These are phyloP conservation scores for Globisporangium emineosum DNA, from an alignment of 352 stramenopile species.

Conservation along the genomic window DNA sequence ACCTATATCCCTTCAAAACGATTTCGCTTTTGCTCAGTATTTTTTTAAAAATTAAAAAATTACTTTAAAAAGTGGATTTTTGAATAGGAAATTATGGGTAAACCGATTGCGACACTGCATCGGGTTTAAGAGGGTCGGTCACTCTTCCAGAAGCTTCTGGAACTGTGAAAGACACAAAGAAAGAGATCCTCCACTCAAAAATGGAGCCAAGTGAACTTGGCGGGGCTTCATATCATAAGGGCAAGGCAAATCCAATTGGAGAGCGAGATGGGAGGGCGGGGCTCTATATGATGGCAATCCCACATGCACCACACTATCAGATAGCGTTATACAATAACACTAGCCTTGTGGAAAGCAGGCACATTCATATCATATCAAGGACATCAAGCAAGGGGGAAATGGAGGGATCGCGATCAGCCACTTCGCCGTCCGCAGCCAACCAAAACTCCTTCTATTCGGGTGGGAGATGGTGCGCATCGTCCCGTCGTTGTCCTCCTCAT, in stretches of 20 bases:
- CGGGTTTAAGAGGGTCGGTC: not conserved
- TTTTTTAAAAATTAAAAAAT: too few relatives aligned
- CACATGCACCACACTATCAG: not conserved
- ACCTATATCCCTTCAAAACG: too few relatives aligned
- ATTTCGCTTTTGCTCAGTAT: too few relatives aligned
- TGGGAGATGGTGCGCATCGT: not conserved
- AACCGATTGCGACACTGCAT: conserved; percentile 3
- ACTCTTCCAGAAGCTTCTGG: conserved; percentile 20
- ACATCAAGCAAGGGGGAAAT: not conserved
- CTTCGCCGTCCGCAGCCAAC: conserved; percentile 13
- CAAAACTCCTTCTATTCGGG: conserved; percentile 24
- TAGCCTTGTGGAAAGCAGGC: too few relatives aligned
- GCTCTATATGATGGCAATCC: not conserved
- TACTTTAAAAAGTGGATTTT: too few relatives aligned
- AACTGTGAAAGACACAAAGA: conserved; percentile 4
- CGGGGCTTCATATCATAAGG: not conserved
- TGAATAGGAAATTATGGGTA: too few relatives aligned
- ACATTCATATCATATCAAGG: too few relatives aligned
- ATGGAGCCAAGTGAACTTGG: not conserved
- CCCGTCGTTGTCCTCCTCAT: not conserved
- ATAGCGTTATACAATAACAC: not conserved
- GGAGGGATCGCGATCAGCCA: conserved; percentile 3
- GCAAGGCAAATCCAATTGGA: not conserved
- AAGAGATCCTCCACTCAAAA: not conserved
- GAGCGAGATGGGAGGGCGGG: not conserved